phyloP scores from a whole-genome alignment of 2,329 filamentous ascomycete species.

The Dactylellina cionopaga region DNA sequence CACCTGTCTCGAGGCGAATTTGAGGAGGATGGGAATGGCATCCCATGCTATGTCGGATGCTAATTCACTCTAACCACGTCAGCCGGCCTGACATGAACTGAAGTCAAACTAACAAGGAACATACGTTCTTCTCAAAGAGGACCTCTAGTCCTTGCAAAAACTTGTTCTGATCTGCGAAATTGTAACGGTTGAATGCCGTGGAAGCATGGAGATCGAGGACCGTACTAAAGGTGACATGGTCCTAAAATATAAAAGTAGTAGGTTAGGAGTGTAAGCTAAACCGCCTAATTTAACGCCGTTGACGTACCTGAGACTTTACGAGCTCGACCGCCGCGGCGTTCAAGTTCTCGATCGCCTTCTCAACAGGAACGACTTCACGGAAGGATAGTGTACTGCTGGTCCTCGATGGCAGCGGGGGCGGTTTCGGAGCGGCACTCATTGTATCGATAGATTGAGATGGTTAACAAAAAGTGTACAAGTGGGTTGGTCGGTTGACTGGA shows the following conservation, averaged over 20 bases:
- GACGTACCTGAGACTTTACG: constrained; percentile 18
- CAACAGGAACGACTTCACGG: constrained; percentile 25
- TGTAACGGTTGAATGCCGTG: constrained; percentile 44
- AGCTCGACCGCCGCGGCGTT: constrained; percentile 38
- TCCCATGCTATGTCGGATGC: constrained; percentile 52
- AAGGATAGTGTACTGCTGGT: constrained; percentile 39
- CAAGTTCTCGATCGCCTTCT: constrained; percentile 31
- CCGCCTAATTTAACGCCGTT: background rate
- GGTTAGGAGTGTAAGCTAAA: no score
- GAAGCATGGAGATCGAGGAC: constrained; percentile 42
- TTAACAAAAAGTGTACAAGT: background rate
- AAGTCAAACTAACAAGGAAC: constrained; percentile 5
- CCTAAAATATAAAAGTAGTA: constrained; percentile 18
- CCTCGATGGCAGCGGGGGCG: constrained; percentile 44
- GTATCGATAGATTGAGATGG: constrained; percentile 12
- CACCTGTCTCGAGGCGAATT: constrained; percentile 40
- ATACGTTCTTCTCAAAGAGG: constrained; percentile 45
- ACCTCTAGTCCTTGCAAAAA: constrained; percentile 39
- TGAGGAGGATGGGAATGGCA: constrained; percentile 44
- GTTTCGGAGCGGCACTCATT: constrained; percentile 40
- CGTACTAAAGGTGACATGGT: constrained; percentile 44
- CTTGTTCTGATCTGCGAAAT: constrained; percentile 41
- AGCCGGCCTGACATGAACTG: background rate
- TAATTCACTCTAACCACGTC: constrained; percentile 53
- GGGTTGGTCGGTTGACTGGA: background rate